Conservation (phyloP, 148 eudicot genomes). For the Amaranthus cruentus region DNA sequence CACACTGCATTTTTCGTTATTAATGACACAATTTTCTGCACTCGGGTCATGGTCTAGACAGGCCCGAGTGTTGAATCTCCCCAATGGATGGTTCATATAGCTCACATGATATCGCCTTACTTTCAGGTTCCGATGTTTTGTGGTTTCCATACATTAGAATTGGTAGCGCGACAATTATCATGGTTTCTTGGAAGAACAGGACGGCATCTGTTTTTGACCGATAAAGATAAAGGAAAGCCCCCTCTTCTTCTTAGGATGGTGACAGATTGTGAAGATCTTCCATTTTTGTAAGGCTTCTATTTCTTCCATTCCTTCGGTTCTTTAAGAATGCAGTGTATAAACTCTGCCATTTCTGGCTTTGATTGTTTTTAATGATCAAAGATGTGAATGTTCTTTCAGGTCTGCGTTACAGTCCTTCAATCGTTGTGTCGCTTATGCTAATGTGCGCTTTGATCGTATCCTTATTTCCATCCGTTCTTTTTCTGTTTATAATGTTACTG, state of each 20-base stretch:
- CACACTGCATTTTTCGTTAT: not conserved
- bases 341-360: not conserved
- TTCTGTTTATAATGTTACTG: not conserved
- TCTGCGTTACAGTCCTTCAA: constrained; percentile 78
- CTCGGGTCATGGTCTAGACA: no score
- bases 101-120: not conserved
- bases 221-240: constrained; percentile 53
- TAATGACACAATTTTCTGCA: not conserved
- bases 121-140: constrained; percentile 71
- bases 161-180: constrained; percentile 49
- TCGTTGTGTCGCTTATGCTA: constrained; percentile 77
- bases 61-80: no score
- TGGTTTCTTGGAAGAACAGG: constrained; percentile 75
- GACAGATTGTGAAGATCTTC: constrained; percentile 54
- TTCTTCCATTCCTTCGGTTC: constrained; percentile 4
- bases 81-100: not conserved
- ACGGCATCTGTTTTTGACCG: constrained; percentile 68
- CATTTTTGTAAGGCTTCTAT: constrained; percentile 58
- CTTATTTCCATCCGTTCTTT: constrained; percentile 17
- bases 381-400: constrained; percentile 35
- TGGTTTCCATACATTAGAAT: constrained; percentile 62
- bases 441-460: constrained; percentile 82
- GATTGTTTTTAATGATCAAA: not conserved
- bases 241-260: constrained; percentile 84
- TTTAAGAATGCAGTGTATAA: not conserved